Conservation (phyloP, 2,329 filamentous ascomycete genomes). For the Dothidotthia symphoricarpi region DNA sequence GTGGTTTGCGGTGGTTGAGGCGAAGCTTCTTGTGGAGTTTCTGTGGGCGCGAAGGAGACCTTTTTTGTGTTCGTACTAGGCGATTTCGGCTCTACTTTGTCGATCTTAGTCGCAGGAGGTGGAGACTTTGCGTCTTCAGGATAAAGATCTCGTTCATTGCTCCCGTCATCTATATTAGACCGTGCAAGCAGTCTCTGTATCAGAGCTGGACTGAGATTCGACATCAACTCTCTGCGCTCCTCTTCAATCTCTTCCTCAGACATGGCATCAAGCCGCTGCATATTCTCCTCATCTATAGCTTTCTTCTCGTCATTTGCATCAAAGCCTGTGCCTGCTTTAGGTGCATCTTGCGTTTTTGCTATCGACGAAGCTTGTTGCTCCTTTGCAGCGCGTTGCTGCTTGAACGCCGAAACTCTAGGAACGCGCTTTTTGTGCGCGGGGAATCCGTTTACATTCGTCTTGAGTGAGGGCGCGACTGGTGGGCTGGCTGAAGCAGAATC, state of each 20-base stretch:
- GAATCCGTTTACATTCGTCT: constrained; percentile 66
- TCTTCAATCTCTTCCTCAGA: constrained; percentile 75
- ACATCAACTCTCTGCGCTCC: constrained; percentile 77
- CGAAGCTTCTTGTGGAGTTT: constrained; percentile 7
- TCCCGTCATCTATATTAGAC: constrained; percentile 70
- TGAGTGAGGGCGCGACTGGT: constrained; percentile 61
- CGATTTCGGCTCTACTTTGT: constrained; percentile 8
- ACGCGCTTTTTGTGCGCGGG: constrained; percentile 81
- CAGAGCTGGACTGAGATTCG: constrained; percentile 70
- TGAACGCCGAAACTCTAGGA: constrained; percentile 70
- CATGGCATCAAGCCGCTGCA: constrained; percentile 71
- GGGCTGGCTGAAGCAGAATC: constrained; percentile 59
- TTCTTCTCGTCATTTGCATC: constrained; percentile 59
- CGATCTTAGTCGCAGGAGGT: constrained; percentile 10
- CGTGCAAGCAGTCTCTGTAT: constrained; percentile 74
- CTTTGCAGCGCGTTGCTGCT: constrained; percentile 58
- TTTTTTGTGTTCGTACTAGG: constrained; percentile 26
- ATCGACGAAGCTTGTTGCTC: constrained; percentile 17
- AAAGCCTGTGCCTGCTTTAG: constrained; percentile 7
- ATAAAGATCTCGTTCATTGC: constrained; percentile 43
- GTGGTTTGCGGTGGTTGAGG: constrained; percentile 3
- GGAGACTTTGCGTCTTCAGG: constrained; percentile 6
- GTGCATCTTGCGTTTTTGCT: constrained; percentile 16
- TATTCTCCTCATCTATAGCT: constrained; percentile 82
- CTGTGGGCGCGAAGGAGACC: constrained; percentile 34